phyloP scores from a whole-genome alignment of 2,329 filamentous ascomycete genomes.

The Botrytis squamosa region DNA sequence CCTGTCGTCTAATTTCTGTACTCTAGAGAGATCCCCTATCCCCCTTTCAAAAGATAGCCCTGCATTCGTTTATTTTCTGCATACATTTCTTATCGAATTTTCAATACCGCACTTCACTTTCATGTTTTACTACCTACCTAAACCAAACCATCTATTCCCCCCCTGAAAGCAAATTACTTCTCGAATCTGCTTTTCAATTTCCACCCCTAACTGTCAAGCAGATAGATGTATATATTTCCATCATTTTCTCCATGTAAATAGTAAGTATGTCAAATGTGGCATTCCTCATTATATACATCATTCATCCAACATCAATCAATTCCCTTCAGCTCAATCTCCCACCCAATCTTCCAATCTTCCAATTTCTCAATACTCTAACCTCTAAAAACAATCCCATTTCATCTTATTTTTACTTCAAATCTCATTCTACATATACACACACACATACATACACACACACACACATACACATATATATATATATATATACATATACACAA shows the following conservation, averaged over 20 bases:
- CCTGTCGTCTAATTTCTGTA: neutral
- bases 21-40: neutral
- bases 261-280: no score
- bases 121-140: neutral
- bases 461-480: no score
- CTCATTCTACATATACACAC: no score
- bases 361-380: no score
- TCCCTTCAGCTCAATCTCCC: neutral
- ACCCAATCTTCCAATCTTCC: no score
- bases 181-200: neutral
- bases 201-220: neutral
- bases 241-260: neutral
- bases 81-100: neutral
- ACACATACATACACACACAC: no score
- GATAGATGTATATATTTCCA: neutral
- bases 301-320: neutral
- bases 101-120: neutral
- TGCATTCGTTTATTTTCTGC: neutral
- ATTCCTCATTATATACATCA: neutral
- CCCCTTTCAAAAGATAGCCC: neutral
- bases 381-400: no score
- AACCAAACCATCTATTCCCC: fast-evolving
- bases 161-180: neutral
- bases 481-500: no score
- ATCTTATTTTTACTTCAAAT: no score